Evolutionary conservation across 306 rosid species (phyloP).

Genomic region (Rosa persica): DNA sequence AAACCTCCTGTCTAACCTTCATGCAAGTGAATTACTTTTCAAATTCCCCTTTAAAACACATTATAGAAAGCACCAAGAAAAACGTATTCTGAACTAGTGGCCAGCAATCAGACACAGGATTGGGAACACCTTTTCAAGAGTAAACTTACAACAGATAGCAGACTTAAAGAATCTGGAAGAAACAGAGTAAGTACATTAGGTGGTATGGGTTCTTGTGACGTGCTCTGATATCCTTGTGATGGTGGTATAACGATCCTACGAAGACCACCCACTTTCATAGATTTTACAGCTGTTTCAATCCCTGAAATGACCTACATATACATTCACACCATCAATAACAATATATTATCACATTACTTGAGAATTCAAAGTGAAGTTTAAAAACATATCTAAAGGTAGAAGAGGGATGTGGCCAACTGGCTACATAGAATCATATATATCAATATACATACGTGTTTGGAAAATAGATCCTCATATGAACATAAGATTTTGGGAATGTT

Average conservation of each 20-base stretch:
- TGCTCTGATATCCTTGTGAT: slow-evolving; percentile 86
- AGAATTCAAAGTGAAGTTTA: background rate
- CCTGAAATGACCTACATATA: slow-evolving; percentile 72
- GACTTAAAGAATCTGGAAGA: slow-evolving; percentile 15
- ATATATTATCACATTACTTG: slow-evolving; percentile 2
- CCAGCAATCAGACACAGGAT: background rate
- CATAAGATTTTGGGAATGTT: background rate
- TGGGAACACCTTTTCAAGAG: background rate
- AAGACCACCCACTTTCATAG: slow-evolving; percentile 87
- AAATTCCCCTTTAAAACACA: background rate
- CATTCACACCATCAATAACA: background rate
- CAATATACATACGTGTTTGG: background rate
- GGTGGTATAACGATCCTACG: slow-evolving; percentile 84
- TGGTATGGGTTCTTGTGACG: slow-evolving; percentile 86
- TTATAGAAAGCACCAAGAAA: background rate
- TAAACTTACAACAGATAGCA: background rate
- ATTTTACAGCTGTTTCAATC: slow-evolving; percentile 73
- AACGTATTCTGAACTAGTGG: background rate
- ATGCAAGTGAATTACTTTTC: background rate
- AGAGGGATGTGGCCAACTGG: background rate
- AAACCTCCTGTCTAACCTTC: background rate
- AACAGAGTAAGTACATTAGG: slow-evolving; percentile 60
- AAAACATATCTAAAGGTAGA: background rate
- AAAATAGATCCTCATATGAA: too few relatives aligned
- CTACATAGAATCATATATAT: background rate